Base-by-base conservation (phyloP, 2,329 filamentous ascomycete genomes). In the Paracoccidioides lutzii region DNA sequence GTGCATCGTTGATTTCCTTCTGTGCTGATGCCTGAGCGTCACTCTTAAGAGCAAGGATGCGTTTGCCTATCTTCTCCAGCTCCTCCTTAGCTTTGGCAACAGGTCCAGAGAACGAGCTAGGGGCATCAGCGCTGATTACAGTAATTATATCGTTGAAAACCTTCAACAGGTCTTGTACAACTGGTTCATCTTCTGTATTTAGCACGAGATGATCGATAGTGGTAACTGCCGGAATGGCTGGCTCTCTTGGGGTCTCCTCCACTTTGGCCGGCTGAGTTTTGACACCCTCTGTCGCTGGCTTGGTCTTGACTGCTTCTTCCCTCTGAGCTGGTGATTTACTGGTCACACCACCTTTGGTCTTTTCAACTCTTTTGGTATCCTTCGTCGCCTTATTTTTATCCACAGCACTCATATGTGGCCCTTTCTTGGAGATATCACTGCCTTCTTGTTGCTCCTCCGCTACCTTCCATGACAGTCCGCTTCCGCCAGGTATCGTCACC, bases 81-180 rank as follows among this genome's bases (percentile, higher is more conserved):
- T 95, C 87, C 54, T 79, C 77, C 78, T 96, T 97, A 59, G 91
- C 90, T 76, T 93, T 90, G 63, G 80, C 76, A 57, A 98, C 83
- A 0, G 89, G 85, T 2, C 81, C 79, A 53, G 82, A 83, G 73
- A 93, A 95, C 70, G 79, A 79, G 59, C 85, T 81, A 56, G 88
- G 82, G 59, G 85, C 82, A 69, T 95, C 91, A 57, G 87, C 87
- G 70, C 96, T 95, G 69, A 96, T 84, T 49, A 94, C 88, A 7
- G 88, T 84, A 67, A 98, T 95, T 64, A 98, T 85, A 71, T 95
- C 89, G 74, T 98, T 98, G 64, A 98, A 80, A 74, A 95, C 91
- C 75, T 88, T 91, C 58, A 95, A 89, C 5, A 98, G 78, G 65
- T 97, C 89, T 72, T 96, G 90, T 28, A 97, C 87, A 40, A 95